Percentiles rank a stretch among this genome's conserved stretches.
These are phyloP conservation scores for Venturia nashicola DNA, from an alignment of 2,329 filamentous ascomycete species.

Conservation along the genomic window DNA sequence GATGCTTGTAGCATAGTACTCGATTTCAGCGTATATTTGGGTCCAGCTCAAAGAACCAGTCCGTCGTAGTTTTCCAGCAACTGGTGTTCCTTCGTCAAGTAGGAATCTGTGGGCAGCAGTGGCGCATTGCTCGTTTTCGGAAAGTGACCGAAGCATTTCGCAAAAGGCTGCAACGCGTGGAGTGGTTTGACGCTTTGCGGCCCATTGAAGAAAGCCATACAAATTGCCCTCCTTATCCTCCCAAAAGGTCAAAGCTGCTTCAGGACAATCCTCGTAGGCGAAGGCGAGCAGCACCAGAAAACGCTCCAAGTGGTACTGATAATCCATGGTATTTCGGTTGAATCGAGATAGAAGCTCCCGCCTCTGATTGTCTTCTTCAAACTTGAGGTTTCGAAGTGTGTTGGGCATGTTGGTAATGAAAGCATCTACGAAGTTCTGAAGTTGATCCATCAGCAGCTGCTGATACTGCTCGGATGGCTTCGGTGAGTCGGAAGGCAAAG, in stretches of 20 bases:
- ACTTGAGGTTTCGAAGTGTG: slow-evolving; percentile 70
- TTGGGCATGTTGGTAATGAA: slow-evolving; percentile 95
- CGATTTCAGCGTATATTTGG: slow-evolving; percentile 83
- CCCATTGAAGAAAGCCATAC: slow-evolving; percentile 92
- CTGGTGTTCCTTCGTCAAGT: slow-evolving; percentile 62
- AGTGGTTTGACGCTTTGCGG: slow-evolving; percentile 87
- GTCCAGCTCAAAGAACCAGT: slow-evolving; percentile 81
- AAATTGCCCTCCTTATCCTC: slow-evolving; percentile 83
- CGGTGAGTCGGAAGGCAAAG: slow-evolving; percentile 54
- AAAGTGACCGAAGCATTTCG: slow-evolving; percentile 85
- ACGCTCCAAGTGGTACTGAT: slow-evolving; percentile 57
- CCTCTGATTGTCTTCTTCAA: slow-evolving; percentile 81
- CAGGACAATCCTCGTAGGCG: slow-evolving; percentile 72
- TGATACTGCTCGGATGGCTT: slow-evolving; percentile 63
- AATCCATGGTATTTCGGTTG: slow-evolving; percentile 21
- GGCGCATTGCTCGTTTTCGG: slow-evolving; percentile 70
- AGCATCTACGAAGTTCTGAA: slow-evolving; percentile 80
- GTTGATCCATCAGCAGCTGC: slow-evolving; percentile 58
- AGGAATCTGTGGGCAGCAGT: slow-evolving; percentile 79
- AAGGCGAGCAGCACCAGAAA: slow-evolving; percentile 90
- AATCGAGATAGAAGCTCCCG: slow-evolving; percentile 32
- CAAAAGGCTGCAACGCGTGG: slow-evolving; percentile 95
- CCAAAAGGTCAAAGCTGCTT: slow-evolving; percentile 85
- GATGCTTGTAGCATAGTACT: slow-evolving; percentile 69
- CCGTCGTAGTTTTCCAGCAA: slow-evolving; percentile 64